Base-by-base conservation (phyloP, 176 grass and related monocot genomes). In the Avena insularis region DNA sequence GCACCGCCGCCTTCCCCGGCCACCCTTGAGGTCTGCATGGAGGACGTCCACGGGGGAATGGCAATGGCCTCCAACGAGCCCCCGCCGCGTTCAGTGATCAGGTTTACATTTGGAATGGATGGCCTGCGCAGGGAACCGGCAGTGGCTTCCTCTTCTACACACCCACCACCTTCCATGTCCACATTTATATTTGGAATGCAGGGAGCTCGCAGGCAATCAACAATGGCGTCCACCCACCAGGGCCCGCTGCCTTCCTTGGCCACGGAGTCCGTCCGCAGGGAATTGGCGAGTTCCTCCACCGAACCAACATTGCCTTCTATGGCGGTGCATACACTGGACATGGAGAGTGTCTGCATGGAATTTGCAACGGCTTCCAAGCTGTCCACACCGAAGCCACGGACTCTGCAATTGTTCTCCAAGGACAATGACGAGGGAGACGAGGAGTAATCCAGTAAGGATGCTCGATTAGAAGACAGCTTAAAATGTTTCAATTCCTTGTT, bases 21-120 rank as follows among this genome's bases (percentile, higher is more conserved):
- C 35, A 54, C 8, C 10, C 53, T 73, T 8, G 43, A 12, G 53
- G 25, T 29, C 11, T 70, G n/a, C 69, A 29, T 14, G 0, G 38
- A 40, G 36, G 21, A 14, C 27, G 14, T 40, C 27, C 16, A 5
- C 3, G 21, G 0, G 11, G 61, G 40, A 33, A 4, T 77, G 40
- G 15, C 79, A 27, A 69, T 50, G 83, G 83, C 53, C 4, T 79
- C 71, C 11, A 73, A 20, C 4, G 46, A 88, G 9, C 79, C n/a
- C 9, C 49, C 64, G 1, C 33, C 67, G 35, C n/a, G 55, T 40
- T 31, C 43, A 56, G 27, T 72, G 15, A 10, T 25, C 6, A 58
- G 15, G 27, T 19, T 36, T 15, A 51, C 40, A 46, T 49, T 50
- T 62, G 83, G 40, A 58, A 13, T 29, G 3, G 83, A 27, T 45